Conservation (phyloP, 768 basidiomycete genomes). For the Hydnomerulius pinastri region DNA sequence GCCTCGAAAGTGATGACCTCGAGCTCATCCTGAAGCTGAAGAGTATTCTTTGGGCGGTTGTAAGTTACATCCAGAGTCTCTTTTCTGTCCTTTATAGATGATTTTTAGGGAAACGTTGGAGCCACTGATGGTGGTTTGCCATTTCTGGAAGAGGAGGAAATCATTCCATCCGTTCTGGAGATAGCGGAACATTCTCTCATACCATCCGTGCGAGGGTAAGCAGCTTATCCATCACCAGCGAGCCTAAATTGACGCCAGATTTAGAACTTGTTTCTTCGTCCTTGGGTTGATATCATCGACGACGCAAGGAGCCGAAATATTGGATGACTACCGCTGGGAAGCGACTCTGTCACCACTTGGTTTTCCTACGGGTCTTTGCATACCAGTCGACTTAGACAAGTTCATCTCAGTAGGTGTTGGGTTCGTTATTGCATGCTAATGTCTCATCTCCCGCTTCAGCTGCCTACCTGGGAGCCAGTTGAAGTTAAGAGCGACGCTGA, state of each 20-base stretch:
- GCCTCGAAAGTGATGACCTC: constrained; percentile 78
- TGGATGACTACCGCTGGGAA: constrained; percentile 93
- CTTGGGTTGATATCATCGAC: constrained; percentile 92
- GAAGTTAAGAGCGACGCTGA: constrained; percentile 34
- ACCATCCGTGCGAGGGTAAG: constrained; percentile 91
- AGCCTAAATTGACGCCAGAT: constrained; percentile 12
- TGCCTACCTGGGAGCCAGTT: constrained; percentile 64
- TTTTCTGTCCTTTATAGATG: background rate
- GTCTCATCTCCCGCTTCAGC: constrained; percentile 41
- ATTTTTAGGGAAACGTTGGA: constrained; percentile 85
- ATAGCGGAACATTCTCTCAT: constrained; percentile 90
- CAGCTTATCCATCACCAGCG: background rate
- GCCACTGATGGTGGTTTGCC: constrained; percentile 88
- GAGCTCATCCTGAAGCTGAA: constrained; percentile 89
- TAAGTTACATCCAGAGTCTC: constrained; percentile 43
- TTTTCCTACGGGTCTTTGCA: constrained; percentile 84
- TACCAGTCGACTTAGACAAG: constrained; percentile 80
- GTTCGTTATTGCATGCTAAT: background rate
- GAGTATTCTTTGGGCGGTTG: constrained; percentile 95
- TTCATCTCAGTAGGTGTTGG: constrained; percentile 69
- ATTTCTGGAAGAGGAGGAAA: constrained; percentile 94
- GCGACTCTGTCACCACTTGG: constrained; percentile 86
- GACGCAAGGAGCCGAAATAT: constrained; percentile 86
- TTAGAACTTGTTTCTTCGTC: constrained; percentile 94
- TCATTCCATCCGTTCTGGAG: constrained; percentile 85